Percentiles rank a stretch among this genome's conserved stretches.
Conservation (phyloP, 805 yeast species). For the Wickerhamiella vanderwaltii region DNA sequence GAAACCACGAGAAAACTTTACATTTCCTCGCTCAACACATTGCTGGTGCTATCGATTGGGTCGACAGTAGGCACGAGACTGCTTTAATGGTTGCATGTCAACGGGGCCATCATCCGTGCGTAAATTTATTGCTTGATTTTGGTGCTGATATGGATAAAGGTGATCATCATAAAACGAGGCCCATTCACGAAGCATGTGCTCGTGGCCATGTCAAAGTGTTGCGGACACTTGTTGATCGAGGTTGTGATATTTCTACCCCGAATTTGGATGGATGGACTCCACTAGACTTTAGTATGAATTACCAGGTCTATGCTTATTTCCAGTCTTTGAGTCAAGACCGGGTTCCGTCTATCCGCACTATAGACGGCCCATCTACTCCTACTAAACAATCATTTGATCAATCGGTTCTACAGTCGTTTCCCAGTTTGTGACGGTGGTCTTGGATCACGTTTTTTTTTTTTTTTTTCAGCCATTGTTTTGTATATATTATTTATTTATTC, state of each 20-base stretch:
- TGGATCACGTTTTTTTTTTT: too few relatives aligned
- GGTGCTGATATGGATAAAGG: slow-evolving; percentile 67
- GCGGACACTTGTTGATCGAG: slow-evolving; percentile 38
- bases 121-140: slow-evolving; percentile 51
- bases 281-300: slow-evolving; percentile 44
- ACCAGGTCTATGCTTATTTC: slow-evolving; percentile 37
- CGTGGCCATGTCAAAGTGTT: slow-evolving; percentile 50
- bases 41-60: slow-evolving; percentile 44
- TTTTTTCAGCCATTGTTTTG: too few relatives aligned
- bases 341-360: neutral
- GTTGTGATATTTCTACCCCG: slow-evolving; percentile 36
- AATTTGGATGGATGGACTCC: slow-evolving; percentile 59
- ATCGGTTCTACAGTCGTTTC: too few relatives aligned
- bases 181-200: slow-evolving; percentile 72
- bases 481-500: too few relatives aligned
- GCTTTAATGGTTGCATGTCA: slow-evolving; percentile 54
- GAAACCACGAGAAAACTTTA: slow-evolving; percentile 60
- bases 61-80: slow-evolving; percentile 35
- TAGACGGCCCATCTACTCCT: neutral
- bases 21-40: slow-evolving; percentile 59
- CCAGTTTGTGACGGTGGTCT: too few relatives aligned
- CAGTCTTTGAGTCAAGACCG: slow-evolving; percentile 19
- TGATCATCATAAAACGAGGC: slow-evolving; percentile 68
- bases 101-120: slow-evolving; percentile 48
- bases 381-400: neutral